Evolutionary conservation across 108 stramenopile species (phyloP).

Genomic region (Nannochloropsis gaditana): DNA sequence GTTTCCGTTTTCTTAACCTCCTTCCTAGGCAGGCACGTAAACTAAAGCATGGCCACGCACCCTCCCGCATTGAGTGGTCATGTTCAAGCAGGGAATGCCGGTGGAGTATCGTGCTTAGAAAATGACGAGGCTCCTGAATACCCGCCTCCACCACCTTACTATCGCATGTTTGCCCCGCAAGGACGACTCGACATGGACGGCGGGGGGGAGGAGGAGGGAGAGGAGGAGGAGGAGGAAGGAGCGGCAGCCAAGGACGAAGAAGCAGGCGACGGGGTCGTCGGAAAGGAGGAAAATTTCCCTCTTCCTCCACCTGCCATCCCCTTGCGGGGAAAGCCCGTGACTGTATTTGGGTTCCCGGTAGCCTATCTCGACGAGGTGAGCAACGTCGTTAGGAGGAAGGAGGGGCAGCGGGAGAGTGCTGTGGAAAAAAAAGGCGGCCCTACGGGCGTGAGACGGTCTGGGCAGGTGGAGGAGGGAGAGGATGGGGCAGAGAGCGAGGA

Average conservation of each 20-base stretch:
- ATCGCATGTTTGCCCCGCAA: background rate
- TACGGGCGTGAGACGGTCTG: too few relatives aligned
- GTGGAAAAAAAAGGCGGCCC: too few relatives aligned
- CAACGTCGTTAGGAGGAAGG: background rate
- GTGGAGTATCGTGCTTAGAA: background rate
- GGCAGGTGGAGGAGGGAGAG: background rate
- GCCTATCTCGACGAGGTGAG: background rate
- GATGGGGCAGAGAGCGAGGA: background rate
- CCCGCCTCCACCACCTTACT: background rate
- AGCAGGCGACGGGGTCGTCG: background rate
- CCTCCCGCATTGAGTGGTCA: too few relatives aligned
- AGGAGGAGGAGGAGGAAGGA: background rate
- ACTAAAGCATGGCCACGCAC: background rate
- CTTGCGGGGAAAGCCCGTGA: background rate
- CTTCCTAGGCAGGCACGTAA: too few relatives aligned
- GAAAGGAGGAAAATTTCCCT: background rate
- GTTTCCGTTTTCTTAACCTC: too few relatives aligned
- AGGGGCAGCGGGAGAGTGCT: background rate
- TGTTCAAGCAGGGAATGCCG: too few relatives aligned
- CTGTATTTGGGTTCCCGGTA: conserved; percentile 12
- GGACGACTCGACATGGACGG: background rate
- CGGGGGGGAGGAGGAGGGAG: background rate
- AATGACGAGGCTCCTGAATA: background rate
- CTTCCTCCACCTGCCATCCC: background rate
- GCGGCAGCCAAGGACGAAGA: too few relatives aligned